phyloP scores from a whole-genome alignment of 1,284 basidiomycete genomes.

The Xerocomus nothofagi region DNA sequence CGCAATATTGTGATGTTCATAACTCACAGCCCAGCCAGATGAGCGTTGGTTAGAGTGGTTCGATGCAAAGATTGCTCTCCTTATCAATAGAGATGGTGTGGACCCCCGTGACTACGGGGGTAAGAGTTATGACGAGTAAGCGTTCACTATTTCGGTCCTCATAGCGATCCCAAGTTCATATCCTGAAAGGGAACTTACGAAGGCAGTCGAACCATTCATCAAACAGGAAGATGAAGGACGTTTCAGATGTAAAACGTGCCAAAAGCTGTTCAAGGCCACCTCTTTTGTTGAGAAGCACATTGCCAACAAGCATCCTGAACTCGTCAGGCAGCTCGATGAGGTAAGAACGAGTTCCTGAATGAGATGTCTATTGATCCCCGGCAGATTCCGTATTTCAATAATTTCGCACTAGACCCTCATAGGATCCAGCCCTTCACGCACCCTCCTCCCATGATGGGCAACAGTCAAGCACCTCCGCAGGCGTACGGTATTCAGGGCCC shows the following conservation, averaged over 20 bases:
- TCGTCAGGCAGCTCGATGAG: constrained; percentile 75
- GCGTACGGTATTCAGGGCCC: constrained; percentile 74
- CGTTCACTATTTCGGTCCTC: constrained; percentile 21
- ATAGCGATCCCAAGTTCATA: constrained; percentile 13
- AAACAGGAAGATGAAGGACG: constrained; percentile 96
- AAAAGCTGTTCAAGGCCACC: constrained; percentile 93
- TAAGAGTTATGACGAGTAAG: constrained; percentile 86
- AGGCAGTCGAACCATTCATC: constrained; percentile 73
- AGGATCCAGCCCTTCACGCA: constrained; percentile 85
- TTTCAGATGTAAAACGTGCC: constrained; percentile 92
- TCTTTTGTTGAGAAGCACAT: constrained; percentile 96
- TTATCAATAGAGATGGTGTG: constrained; percentile 73
- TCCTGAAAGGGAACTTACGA: constrained; percentile 69
- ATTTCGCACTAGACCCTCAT: constrained; percentile 90
- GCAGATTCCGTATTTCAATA: constrained; percentile 87
- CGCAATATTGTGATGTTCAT: constrained; percentile 6
- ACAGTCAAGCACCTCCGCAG: constrained; percentile 71
- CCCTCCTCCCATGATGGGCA: constrained; percentile 62
- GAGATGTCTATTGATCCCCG: constrained; percentile 23
- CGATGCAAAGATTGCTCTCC: constrained; percentile 77
- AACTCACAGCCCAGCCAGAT: constrained; percentile 47
- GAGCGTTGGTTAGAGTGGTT: constrained; percentile 86
- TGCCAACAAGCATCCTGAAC: constrained; percentile 83
- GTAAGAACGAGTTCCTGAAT: constrained; percentile 41
- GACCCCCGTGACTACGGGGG: constrained; percentile 87